Evolutionary conservation across 1,284 basidiomycete genomes (phyloP).

Genomic region (Tilletiopsis washingtonensis): DNA sequence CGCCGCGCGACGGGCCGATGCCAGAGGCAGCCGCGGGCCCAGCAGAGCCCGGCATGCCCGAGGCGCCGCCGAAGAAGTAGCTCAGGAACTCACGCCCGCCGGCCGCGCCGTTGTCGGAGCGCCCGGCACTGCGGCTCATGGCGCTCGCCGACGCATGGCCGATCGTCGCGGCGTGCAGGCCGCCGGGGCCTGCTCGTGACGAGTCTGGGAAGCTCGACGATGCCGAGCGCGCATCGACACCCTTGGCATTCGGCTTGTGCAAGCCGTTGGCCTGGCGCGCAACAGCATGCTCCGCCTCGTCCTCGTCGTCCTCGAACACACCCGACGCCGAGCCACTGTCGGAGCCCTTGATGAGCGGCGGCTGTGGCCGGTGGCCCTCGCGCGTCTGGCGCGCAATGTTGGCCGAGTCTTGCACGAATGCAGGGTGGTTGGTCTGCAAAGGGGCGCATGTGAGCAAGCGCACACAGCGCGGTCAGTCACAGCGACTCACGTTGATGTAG

Average conservation of each 20-base stretch:
- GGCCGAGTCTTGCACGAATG: constrained; percentile 58
- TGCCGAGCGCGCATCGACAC: constrained; percentile 13
- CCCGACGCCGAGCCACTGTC: constrained; percentile 14
- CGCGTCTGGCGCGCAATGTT: constrained; percentile 43
- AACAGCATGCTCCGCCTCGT: constrained; percentile 3
- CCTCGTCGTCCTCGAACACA: constrained; percentile 14
- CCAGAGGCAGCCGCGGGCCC: constrained; percentile 22
- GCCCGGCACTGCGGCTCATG: not conserved
- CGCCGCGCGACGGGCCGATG: constrained; percentile 10
- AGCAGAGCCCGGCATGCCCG: constrained; percentile 20
- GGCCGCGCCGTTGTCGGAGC: constrained; percentile 10
- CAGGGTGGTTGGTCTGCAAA: constrained; percentile 96
- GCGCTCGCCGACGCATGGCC: constrained; percentile 16
- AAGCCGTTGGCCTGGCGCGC: not conserved
- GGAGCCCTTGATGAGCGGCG: constrained; percentile 33
- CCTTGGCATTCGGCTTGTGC: not conserved
- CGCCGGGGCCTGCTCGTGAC: too few species aligned
- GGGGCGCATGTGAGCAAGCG: too few species aligned
- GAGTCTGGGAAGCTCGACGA: constrained; percentile 5
- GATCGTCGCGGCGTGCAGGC: constrained; percentile 12
- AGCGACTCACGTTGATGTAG: constrained; percentile 99
- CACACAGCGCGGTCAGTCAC: too few species aligned
- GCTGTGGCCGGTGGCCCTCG: constrained; percentile 27
- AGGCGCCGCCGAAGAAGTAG: constrained; percentile 45
- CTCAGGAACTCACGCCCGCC: constrained; percentile 37